These are phyloP conservation scores for Neohortaea acidophila DNA, from an alignment of 495 filamentous ascomycete genomes.

Conservation along the genomic window DNA sequence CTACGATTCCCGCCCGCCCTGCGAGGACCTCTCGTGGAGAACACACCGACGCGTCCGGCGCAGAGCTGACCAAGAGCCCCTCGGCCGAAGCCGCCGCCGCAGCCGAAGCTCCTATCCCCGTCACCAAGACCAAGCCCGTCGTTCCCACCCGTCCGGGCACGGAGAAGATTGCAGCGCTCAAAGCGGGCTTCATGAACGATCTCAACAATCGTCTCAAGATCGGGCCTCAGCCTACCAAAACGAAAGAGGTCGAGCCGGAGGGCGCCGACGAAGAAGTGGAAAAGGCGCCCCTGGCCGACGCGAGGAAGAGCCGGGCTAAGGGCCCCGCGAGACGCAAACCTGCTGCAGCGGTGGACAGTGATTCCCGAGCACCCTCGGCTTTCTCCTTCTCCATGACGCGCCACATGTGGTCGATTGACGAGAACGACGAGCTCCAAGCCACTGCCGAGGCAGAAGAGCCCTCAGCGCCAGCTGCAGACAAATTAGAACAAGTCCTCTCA, in stretches of 20 bases:
- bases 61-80: conserved; percentile 24
- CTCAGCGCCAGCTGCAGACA: not conserved
- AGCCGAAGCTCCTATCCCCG: conserved; percentile 12
- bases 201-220: conserved; percentile 71
- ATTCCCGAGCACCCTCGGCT: not conserved
- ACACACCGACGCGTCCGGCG: conserved; percentile 22
- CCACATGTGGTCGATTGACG: conserved; percentile 14
- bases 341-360: conserved; percentile 23
- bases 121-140: conserved; percentile 29
- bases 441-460: not conserved
- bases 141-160: conserved; percentile 69
- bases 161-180: conserved; percentile 76
- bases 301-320: conserved; percentile 74
- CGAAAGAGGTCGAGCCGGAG: conserved; percentile 37
- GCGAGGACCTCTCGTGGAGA: conserved; percentile 29
- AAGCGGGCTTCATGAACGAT: conserved; percentile 80
- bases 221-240: conserved; percentile 58
- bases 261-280: conserved; percentile 35
- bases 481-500: conserved; percentile 3
- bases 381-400: conserved; percentile 8
- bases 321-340: conserved; percentile 72
- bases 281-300: conserved; percentile 67
- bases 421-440: conserved; percentile 9
- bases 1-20: conserved; percentile 58
- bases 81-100: conserved; percentile 11